Evolutionary conservation across 148 eudicot species (phyloP).

Genomic region (Silene latifolia): DNA sequence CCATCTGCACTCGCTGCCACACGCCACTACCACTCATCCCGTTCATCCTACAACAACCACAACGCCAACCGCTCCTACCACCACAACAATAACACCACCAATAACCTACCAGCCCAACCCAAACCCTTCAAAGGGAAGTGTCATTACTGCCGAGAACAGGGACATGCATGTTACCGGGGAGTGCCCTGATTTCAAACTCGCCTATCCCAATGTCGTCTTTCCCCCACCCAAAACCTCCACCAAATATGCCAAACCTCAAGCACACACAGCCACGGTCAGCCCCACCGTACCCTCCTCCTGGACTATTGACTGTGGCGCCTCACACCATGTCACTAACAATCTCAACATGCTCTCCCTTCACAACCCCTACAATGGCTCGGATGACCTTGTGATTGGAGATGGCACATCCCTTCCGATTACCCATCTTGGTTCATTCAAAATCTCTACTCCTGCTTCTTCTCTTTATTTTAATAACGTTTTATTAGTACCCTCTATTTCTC

Average conservation of each 20-base stretch:
- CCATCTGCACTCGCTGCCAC: constrained; percentile 3
- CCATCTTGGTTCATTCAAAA: background rate
- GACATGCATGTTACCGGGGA: background rate
- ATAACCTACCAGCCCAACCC: background rate
- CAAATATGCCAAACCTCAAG: background rate
- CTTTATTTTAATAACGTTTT: background rate
- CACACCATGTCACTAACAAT: background rate
- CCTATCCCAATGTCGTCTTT: background rate
- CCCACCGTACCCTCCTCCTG: background rate
- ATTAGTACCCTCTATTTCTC: background rate
- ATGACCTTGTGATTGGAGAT: too few relatives aligned
- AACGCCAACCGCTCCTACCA: background rate
- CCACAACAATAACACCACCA: background rate
- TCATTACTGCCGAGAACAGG: too few relatives aligned
- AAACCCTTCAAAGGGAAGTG: background rate
- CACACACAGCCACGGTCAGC: background rate
- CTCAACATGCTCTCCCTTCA: too few relatives aligned
- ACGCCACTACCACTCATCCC: background rate
- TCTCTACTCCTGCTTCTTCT: background rate
- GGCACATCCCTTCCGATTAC: background rate
- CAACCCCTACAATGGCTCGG: too few relatives aligned
- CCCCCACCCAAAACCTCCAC: constrained; percentile 1
- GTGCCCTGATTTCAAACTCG: background rate
- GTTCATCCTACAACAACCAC: background rate
- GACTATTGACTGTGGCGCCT: background rate